Evolutionary conservation across 192 early-diverging fungal species (phyloP).

Genomic region (Oehlia diaphana): DNA sequence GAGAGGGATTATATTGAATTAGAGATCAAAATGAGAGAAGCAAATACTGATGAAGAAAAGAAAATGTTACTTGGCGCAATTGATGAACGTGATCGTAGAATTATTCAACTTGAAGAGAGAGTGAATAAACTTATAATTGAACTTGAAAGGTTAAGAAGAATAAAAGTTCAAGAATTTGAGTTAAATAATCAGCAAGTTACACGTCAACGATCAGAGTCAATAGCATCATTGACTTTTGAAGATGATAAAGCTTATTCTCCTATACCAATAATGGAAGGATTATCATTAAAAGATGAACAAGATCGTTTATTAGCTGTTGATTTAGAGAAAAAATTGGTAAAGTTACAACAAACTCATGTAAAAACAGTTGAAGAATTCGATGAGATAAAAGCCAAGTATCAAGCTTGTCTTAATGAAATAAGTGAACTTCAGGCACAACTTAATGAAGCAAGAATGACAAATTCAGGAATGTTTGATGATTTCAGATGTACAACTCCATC

Average conservation of each 20-base stretch:
- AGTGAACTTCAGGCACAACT: conserved; percentile 15
- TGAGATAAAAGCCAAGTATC: conserved; percentile 24
- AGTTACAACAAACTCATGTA: conserved; percentile 17
- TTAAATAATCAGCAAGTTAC: background rate
- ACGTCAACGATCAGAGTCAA: background rate
- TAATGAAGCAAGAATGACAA: background rate
- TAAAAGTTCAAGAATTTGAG: background rate
- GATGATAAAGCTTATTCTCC: background rate
- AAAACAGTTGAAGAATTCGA: background rate
- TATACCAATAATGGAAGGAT: background rate
- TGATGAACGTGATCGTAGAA: conserved; percentile 3
- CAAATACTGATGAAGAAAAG: background rate
- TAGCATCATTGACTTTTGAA: background rate
- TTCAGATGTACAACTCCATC: background rate
- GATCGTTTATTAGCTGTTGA: background rate
- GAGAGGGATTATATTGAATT: background rate
- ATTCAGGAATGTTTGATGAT: background rate
- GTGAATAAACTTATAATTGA: conserved; percentile 7
- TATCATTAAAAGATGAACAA: background rate
- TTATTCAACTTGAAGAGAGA: conserved; percentile 7
- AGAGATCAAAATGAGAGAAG: background rate
- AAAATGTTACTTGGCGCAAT: background rate
- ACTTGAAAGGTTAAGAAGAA: background rate
- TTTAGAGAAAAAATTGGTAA: conserved; percentile 15
- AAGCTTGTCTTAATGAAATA: conserved; percentile 20